Evolutionary conservation across 2,329 filamentous ascomycete genomes (phyloP), one percentile per base, ranked within the genome.

Genomic region (Trichoderma aggressivum): DNA sequence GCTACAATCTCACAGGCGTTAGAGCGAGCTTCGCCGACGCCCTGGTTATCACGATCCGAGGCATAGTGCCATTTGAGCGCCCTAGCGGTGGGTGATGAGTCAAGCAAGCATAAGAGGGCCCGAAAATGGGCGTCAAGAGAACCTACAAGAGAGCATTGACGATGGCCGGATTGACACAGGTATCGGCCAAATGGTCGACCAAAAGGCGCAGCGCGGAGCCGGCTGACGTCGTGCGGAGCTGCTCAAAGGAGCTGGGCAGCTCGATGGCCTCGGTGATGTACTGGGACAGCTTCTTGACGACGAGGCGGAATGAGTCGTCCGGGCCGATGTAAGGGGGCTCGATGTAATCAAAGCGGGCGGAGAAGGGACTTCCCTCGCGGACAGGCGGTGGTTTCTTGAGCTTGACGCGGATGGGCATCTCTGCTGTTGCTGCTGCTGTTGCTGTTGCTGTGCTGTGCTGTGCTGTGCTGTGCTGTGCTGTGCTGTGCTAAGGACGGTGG

Each of bases 1-100:
- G 92, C 92, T 16, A 94, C 91, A 73, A 94, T 92, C 82, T 95
- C 92, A 77, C 92, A 94, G 32, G 91, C 92, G 77, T 89, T 88
- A 24, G 91, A 91, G 68, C 92, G 86, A 16, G 91, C 88, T 71
- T 91, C 87, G 71, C 89, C 88, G 36, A 94, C 81, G 5, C 89
- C 89, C 72, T 88, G 88, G 71, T 91, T 84, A 73, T 92, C 90
- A 39, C 86, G 83, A 14, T 88, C 86, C 28, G 87, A 83, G 72
- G 91, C 83, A 76, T 90, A 95, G 77, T 94, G 91, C 85, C 91
- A 93, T 77, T 91, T 92, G 34, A 94, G 83, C 1, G 91, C 91
- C 62, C 91, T 93, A 70, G n/a, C 53, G 32, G 12, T 30, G n/a
- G 58, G n/a, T 16, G 53, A 69, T 75, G 24, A 68, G 64, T 75